Evolutionary conservation across 2,329 filamentous ascomycete genomes (phyloP), one percentile per base, ranked within the genome.

Genomic region (Dendrostoma leiphaemia): DNA sequence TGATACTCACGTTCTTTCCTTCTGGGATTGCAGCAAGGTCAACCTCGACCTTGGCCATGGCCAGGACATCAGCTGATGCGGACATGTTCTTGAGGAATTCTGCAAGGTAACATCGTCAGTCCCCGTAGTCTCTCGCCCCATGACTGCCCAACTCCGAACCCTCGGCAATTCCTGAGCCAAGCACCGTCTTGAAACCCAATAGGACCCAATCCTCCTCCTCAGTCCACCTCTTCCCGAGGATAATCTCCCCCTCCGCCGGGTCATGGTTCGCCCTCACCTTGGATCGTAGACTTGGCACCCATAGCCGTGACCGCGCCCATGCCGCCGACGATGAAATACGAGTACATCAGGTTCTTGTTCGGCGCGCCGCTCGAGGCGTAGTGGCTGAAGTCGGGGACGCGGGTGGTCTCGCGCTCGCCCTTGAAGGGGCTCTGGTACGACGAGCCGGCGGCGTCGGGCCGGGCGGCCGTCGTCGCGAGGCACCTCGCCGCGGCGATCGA

Each of bases 11-110:
- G 81, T 99, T 99, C 89, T 97, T 99, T 84, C 94, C 94, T 82
- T 97, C 93, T 60, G 94, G 94, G 68, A 99, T 97, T 62, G 90
- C 75, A 67, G 81, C 81, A 64, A 99, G 88, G 75, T 96, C 91
- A 66, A 99, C 89, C 81, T 99, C 94, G 66, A 99, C 94, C 88
- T 99, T 99, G 75, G 94, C 94, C 86, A 97, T 95, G 72, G 95
- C 94, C 78, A 99, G 79, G 70, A 99, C 91, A 70, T 99, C 94
- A 76, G 94, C 94, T 59, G 94, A 99, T 61, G 94, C 94, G 68
- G 93, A 95, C 95, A 99, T 97, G 86, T 97, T 99, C 80, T 96
- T 91, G 62, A 99, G 84, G 85, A 99, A 99, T 79, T 99, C 94
- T 99, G 76, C 63, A 23, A 37, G 41, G 35, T 37, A 38, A 28